phyloP scores from a whole-genome alignment of 345 rosid genomes.

The Sisymbrium irio region DNA sequence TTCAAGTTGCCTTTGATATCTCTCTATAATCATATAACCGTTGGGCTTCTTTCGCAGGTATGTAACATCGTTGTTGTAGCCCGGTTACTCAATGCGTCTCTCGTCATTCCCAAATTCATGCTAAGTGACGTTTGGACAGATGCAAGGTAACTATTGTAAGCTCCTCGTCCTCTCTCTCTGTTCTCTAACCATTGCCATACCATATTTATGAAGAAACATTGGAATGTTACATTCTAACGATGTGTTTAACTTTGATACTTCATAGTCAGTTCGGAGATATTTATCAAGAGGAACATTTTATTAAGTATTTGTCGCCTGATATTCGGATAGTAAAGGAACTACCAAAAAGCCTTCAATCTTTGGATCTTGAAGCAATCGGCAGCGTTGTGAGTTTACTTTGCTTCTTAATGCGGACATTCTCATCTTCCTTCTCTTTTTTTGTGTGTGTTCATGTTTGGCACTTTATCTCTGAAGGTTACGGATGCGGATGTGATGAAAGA shows the following conservation, averaged over 20 bases:
- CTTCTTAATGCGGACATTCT: neutral
- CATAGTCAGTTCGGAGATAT: constrained; percentile 85
- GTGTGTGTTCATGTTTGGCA: constrained; percentile 8
- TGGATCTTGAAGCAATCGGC: constrained; percentile 85
- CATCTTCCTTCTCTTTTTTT: constrained; percentile 6
- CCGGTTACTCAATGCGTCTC: constrained; percentile 78
- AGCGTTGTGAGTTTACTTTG: constrained; percentile 63
- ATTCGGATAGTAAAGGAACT: constrained; percentile 79
- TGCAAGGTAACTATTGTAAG: constrained; percentile 55
- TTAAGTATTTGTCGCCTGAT: constrained; percentile 66
- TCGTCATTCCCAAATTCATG: constrained; percentile 85
- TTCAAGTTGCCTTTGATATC: neutral
- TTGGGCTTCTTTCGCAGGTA: constrained; percentile 41
- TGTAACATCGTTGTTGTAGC: constrained; percentile 92
- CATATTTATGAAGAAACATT: neutral
- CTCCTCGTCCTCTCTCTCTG: constrained; percentile 8
- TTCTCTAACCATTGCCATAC: neutral
- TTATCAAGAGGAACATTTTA: constrained; percentile 87
- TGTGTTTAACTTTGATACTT: constrained; percentile 16
- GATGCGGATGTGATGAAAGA: constrained; percentile 74
- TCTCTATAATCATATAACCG: neutral
- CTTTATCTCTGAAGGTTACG: constrained; percentile 49
- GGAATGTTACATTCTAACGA: constrained; percentile 1
- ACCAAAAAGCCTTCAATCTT: constrained; percentile 63
- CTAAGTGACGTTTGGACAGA: constrained; percentile 94